Evolutionary conservation across 495 filamentous ascomycete species (phyloP), one percentile per base, ranked within the genome.

Genomic region (Penicillium malachiteum): DNA sequence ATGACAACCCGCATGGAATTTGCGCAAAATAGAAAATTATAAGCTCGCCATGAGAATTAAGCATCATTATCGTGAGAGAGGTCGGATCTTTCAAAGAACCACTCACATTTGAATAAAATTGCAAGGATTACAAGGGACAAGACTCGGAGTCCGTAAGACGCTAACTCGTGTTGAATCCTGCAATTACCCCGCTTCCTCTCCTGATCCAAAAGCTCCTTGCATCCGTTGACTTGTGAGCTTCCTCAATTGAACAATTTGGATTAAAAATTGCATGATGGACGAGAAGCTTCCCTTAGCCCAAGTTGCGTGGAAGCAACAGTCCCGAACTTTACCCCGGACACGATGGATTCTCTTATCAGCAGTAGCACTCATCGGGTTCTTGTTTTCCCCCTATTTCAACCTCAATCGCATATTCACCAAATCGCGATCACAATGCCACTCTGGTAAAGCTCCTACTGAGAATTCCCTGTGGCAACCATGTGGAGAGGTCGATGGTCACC

Each of bases 391-490:
- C 21, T 26, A 26, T 38, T 38, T 38, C 35, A 38, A 38, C 35
- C 5, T 9, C 2, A 38, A 6, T n/a, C 9, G 5, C 5, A 2
- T 9, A 38, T n/a, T 38, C 13, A 9, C 35, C 9, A 9, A 38
- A n/a, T 38, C 2, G 35, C 35, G 35, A 38, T n/a, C 35, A 38
- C 6, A 5, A 1, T 5, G 5, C 8, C 35, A 38, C 35, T 38
- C 9, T 5, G 9, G 35, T 26, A 26, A 26, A 26, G 21, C 21
- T 26, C 21, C 21, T 26, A 26, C 21, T n/a, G 2, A 38, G 2
- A 2, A 38, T n/a, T 38, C 35, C 13, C 5, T 42, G n/a, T 78
- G 73, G 74, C 58, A 60, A 7, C 35, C 59, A n/a, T 78, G 74
- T 55, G 74, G 72, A 16, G 56, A 54, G 33, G 39, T 73, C 7